phyloP scores from a whole-genome alignment of 2,329 filamentous ascomycete species.

The Microsporum canis region DNA sequence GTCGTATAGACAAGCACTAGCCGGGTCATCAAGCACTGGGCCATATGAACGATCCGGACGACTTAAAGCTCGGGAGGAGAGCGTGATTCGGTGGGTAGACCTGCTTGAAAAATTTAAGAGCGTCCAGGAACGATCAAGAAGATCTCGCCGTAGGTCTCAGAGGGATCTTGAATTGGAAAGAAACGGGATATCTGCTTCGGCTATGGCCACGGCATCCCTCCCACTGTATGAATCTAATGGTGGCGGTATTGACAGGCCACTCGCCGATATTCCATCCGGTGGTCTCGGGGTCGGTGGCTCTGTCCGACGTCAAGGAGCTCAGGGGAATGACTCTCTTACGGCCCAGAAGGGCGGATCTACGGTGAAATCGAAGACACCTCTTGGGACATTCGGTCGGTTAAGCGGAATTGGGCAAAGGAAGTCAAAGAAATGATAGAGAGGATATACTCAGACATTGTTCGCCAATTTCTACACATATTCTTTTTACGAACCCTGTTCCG shows the following conservation, averaged over 20 bases:
- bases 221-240: constrained; percentile 17
- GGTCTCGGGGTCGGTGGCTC: constrained; percentile 16
- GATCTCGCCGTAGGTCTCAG: constrained; percentile 48
- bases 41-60: constrained; percentile 57
- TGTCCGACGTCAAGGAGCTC: neutral
- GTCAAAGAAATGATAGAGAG: constrained; percentile 26
- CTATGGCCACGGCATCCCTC: constrained; percentile 9
- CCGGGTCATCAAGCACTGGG: constrained; percentile 19
- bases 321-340: constrained; percentile 26
- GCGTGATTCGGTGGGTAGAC: constrained; percentile 79
- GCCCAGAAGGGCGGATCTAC: constrained; percentile 39
- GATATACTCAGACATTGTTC: neutral
- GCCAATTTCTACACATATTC: neutral
- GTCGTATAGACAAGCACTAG: neutral
- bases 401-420: constrained; percentile 60
- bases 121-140: constrained; percentile 75
- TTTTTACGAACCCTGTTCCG: neutral
- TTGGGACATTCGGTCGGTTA: constrained; percentile 59
- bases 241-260: constrained; percentile 21
- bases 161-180: constrained; percentile 41
- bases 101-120: constrained; percentile 87
- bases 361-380: constrained; percentile 48
- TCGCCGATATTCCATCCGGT: constrained; percentile 26
- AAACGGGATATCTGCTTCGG: constrained; percentile 26
- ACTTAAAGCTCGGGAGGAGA: constrained; percentile 70